Evolutionary conservation across 257 asterid species (phyloP).

Genomic region (Salvia hispanica): DNA sequence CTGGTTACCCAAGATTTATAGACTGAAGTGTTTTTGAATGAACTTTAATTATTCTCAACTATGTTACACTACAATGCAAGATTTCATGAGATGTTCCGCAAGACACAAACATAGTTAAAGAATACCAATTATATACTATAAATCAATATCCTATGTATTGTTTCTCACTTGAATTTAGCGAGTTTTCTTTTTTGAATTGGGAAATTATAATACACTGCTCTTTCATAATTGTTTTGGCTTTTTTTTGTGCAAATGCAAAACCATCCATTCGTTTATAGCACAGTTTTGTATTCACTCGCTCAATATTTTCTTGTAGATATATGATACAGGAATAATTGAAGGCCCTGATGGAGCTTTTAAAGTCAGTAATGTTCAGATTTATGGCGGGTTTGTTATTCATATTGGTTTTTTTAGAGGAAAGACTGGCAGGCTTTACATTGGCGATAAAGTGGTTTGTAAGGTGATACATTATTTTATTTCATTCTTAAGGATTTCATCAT

Average conservation of each 20-base stretch:
- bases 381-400: constrained; percentile 88
- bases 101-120: constrained; percentile 1
- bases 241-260: constrained; percentile 16
- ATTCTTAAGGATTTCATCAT: constrained; percentile 12
- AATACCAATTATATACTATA: neutral
- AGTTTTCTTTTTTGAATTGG: constrained; percentile 11
- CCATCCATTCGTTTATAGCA: neutral
- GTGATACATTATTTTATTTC: constrained; percentile 46
- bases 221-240: constrained; percentile 10
- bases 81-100: neutral
- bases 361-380: constrained; percentile 84
- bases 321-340: constrained; percentile 81
- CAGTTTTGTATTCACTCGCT: constrained; percentile 23
- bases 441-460: constrained; percentile 80
- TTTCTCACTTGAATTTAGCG: constrained; percentile 2
- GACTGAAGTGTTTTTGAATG: constrained; percentile 6
- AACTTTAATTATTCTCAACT: neutral
- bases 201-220: neutral
- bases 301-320: constrained; percentile 56
- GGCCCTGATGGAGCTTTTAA: constrained; percentile 70
- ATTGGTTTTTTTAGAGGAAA: constrained; percentile 72
- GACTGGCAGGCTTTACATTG: constrained; percentile 57
- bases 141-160: neutral
- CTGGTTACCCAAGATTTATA: neutral
- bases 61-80: neutral